Evolutionary conservation across 2,329 filamentous ascomycete species (phyloP).

Genomic region (Leptoxyphium fumago): DNA sequence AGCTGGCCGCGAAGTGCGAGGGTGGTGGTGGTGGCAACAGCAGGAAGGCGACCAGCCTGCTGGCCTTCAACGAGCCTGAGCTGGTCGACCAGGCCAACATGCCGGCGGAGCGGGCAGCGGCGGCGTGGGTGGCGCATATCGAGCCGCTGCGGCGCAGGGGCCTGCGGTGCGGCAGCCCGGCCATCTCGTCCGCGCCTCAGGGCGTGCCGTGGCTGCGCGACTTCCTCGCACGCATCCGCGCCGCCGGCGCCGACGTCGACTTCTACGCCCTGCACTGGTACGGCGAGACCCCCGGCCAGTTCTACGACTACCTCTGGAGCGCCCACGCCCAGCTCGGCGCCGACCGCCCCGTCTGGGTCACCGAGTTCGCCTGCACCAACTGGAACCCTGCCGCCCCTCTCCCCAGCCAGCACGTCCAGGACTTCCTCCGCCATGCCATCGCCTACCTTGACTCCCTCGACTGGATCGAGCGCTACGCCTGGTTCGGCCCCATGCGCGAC

Average conservation of each 20-base stretch:
- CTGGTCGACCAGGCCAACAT: constrained; percentile 19
- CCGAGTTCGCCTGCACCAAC: constrained; percentile 18
- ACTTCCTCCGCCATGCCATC: constrained; percentile 12
- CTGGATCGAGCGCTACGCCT: constrained; percentile 20
- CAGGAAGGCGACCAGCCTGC: constrained; percentile 3
- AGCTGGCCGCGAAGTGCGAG: constrained; percentile 10
- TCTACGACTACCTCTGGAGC: constrained; percentile 21
- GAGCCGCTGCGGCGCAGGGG: constrained; percentile 16
- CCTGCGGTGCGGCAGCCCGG: constrained; percentile 14
- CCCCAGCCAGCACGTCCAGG: constrained; percentile 14
- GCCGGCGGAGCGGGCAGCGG: constrained; percentile 12
- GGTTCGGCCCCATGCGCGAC: constrained; percentile 20
- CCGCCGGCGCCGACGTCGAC: constrained; percentile 14
- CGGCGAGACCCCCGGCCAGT: constrained; percentile 13
- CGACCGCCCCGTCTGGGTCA: constrained; percentile 19
- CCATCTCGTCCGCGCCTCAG: constrained; percentile 16
- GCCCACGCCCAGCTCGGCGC: constrained; percentile 14
- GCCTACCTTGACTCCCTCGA: constrained; percentile 19
- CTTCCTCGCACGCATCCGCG: constrained; percentile 12
- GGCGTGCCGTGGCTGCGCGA: constrained; percentile 14
- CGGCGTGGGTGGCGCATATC: constrained; percentile 13
- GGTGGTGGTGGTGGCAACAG: neutral
- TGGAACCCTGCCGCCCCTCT: constrained; percentile 16
- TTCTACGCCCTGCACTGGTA: constrained; percentile 21
- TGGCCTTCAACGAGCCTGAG: constrained; percentile 21